These are phyloP conservation scores for Xylariaceae sp. DNA, from an alignment of 2,329 filamentous ascomycete species.

Conservation along the genomic window DNA sequence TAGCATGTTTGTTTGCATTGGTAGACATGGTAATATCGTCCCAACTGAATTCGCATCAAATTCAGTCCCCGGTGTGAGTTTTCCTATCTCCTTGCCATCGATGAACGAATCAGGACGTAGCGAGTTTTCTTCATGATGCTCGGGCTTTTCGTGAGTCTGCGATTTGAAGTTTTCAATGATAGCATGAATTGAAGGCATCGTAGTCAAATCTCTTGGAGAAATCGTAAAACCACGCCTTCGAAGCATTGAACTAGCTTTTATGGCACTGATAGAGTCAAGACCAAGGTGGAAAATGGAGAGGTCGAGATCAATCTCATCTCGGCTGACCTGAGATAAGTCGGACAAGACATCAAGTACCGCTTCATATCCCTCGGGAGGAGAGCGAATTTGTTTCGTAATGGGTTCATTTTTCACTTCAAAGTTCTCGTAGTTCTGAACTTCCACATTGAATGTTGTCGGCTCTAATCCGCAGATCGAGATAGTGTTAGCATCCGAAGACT, in stretches of 20 bases:
- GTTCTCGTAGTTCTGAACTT: background rate
- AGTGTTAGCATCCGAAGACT: conserved; percentile 31
- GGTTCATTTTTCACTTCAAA: background rate
- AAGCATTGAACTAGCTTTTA: conserved; percentile 71
- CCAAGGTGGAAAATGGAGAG: conserved; percentile 77
- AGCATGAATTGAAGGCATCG: conserved; percentile 55
- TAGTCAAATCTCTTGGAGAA: conserved; percentile 65
- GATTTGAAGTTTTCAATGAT: conserved; percentile 44
- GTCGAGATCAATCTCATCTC: conserved; percentile 50
- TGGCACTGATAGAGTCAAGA: conserved; percentile 85
- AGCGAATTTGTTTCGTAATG: background rate
- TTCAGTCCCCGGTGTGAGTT: conserved; percentile 36
- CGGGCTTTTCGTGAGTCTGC: background rate
- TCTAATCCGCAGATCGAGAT: conserved; percentile 63
- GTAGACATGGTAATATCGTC: conserved; percentile 59
- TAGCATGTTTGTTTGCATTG: conserved; percentile 78
- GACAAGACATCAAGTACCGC: conserved; percentile 45
- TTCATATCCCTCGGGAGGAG: background rate
- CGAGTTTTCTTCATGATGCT: background rate
- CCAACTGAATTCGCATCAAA: conserved; percentile 46
- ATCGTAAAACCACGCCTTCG: conserved; percentile 57
- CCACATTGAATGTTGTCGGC: conserved; percentile 31
- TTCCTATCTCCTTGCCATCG: conserved; percentile 33
- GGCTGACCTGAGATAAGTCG: conserved; percentile 55
- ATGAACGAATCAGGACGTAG: conserved; percentile 27